Evolutionary conservation across 106 monocot genomes (phyloP), one percentile per base, ranked within the genome.

Genomic region (Xerophyta viscosa): DNA sequence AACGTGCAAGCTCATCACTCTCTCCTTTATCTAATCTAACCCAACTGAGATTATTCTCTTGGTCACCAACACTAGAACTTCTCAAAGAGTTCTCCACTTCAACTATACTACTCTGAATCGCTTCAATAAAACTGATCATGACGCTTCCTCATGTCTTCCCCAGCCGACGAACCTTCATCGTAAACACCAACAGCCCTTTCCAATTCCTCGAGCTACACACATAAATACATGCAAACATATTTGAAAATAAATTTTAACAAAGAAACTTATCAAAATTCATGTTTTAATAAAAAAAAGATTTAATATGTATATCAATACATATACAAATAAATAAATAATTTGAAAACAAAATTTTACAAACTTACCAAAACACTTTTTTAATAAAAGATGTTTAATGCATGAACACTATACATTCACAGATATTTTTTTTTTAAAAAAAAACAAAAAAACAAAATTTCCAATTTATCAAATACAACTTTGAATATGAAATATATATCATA

Each of bases 161-260:
- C 54, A 20, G 36, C 31, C 36, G 20, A 31, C 21, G 9, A 54
- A 21, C 18, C 36, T 20, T 54, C 54, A 23, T 54, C 54, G 21
- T 36, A 5, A 8, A 21, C 27, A 11, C 6, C 31, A 29, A 54
- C 33, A 7, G 54, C 54, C 33, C 31, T 14, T 36, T 54, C 54
- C 5, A 54, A 21, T 20, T 54, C 54, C 36, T 54, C 54, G 4
- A 54, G 54, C 54, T 54, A 20, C n/a, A n/a, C n/a, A n/a, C n/a
- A n/a, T n/a, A n/a, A n/a, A n/a, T n/a, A n/a, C n/a, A n/a, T n/a
- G n/a, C n/a, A n/a, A n/a, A n/a, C n/a, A n/a, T n/a, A n/a, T n/a
- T n/a, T n/a, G n/a, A n/a, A n/a, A n/a, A n/a, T n/a, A n/a, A n/a
- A n/a, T n/a, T n/a, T n/a, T 0, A 27, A 22, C 5, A 8, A 8